These are phyloP conservation scores for Sporisorium iseilematis-ciliati DNA, from an alignment of 1,284 basidiomycete species.

Conservation along the genomic window DNA sequence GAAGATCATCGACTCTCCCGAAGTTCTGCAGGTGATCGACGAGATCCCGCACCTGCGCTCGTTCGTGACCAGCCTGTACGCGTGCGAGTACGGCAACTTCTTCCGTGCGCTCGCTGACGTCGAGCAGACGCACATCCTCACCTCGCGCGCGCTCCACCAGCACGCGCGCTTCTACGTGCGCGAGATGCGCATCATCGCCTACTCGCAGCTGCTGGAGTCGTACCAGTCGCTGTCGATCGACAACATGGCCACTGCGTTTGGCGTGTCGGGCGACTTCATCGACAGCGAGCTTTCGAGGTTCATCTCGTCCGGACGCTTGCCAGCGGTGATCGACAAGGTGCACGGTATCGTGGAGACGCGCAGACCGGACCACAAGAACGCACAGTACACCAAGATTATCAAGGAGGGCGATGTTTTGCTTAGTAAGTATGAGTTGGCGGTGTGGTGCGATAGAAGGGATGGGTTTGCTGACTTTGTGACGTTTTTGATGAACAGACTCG, in stretches of 20 bases:
- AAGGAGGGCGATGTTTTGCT: constrained; percentile 89
- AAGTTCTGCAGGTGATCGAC: constrained; percentile 72
- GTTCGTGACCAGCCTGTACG: constrained; percentile 78
- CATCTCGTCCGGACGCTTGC: constrained; percentile 88
- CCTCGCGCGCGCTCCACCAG: constrained; percentile 85
- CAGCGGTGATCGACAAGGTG: constrained; percentile 91
- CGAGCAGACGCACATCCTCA: constrained; percentile 86
- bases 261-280: constrained; percentile 87
- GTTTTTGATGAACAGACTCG: constrained; percentile 46
- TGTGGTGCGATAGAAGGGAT: neutral
- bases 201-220: constrained; percentile 88
- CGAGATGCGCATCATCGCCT: constrained; percentile 96
- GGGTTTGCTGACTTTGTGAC: constrained; percentile 7
- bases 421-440: constrained; percentile 68
- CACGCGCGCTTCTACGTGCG: constrained; percentile 92
- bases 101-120: constrained; percentile 87
- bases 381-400: constrained; percentile 89
- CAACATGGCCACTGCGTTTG: constrained; percentile 87
- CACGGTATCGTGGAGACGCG: constrained; percentile 94
- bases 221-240: constrained; percentile 92
- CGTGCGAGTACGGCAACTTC: constrained; percentile 93
- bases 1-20: constrained; percentile 76
- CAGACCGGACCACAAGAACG: constrained; percentile 83
- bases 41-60: constrained; percentile 73
- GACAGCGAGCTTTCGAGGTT: constrained; percentile 89